phyloP scores from a whole-genome alignment of 331 rosid species.

The Quercus tomentella region DNA sequence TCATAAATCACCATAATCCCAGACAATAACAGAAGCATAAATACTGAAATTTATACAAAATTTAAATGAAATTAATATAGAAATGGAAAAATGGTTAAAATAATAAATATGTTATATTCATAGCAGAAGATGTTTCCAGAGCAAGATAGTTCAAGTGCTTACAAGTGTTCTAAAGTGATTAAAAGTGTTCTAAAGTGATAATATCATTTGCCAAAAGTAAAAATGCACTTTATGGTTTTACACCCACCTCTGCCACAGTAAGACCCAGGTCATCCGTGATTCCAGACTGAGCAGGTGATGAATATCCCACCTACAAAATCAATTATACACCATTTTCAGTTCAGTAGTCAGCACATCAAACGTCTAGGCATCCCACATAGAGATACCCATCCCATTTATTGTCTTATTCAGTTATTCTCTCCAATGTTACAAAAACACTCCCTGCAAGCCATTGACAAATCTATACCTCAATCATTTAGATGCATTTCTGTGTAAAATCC shows the following conservation, averaged over 20 bases:
- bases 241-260: constrained; percentile 58
- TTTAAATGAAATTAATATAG: background rate
- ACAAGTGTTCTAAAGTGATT: background rate
- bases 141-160: background rate
- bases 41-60: background rate
- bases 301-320: constrained; percentile 73
- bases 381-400: background rate
- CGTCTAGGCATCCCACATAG: background rate
- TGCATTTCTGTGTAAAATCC: background rate
- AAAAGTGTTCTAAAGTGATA: background rate
- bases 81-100: background rate
- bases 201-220: background rate
- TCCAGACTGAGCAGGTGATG: constrained; percentile 74
- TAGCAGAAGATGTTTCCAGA: background rate
- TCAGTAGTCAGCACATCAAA: background rate
- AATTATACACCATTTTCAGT: background rate
- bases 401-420: background rate
- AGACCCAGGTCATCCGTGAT: constrained; percentile 62
- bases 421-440: background rate
- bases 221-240: background rate
- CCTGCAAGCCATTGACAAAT: background rate
- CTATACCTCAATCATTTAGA: background rate
- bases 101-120: background rate
- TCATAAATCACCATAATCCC: background rate
- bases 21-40: background rate